These are phyloP conservation scores for Setomelanomma holmii DNA, from an alignment of 2,329 filamentous ascomycete genomes.

Conservation along the genomic window DNA sequence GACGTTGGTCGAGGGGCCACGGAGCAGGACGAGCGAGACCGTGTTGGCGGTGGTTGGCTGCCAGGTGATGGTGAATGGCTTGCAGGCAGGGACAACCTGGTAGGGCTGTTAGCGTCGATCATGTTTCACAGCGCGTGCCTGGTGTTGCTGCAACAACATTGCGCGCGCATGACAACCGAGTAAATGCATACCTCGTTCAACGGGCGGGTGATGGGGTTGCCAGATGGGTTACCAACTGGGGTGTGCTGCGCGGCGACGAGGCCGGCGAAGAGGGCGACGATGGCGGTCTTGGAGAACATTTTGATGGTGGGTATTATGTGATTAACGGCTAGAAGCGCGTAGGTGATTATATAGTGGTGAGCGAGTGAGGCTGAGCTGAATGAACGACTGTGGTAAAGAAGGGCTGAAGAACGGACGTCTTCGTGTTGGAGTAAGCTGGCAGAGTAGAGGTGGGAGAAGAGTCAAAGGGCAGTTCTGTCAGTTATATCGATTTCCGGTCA, in stretches of 20 bases:
- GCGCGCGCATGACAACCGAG: not conserved
- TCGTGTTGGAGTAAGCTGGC: constrained; percentile 9
- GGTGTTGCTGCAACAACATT: constrained; percentile 3
- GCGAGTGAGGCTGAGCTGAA: constrained; percentile 9
- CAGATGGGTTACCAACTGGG: constrained; percentile 45
- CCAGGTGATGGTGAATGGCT: constrained; percentile 67
- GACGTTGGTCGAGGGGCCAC: constrained; percentile 64
- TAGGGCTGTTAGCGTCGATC: constrained; percentile 9
- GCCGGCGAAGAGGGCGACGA: constrained; percentile 60
- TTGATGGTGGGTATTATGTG: constrained; percentile 34
- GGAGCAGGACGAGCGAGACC: constrained; percentile 66
- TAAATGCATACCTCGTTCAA: constrained; percentile 53
- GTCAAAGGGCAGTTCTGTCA: constrained; percentile 10
- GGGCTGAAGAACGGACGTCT: constrained; percentile 38
- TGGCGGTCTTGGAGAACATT: constrained; percentile 47
- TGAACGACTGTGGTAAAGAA: constrained; percentile 24
- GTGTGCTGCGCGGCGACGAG: constrained; percentile 52
- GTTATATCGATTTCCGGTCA: constrained; percentile 34
- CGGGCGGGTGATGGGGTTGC: constrained; percentile 63
- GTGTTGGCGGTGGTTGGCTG: constrained; percentile 55
- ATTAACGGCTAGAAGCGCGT: constrained; percentile 32
- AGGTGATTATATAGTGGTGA: constrained; percentile 22
- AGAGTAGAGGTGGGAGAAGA: constrained; percentile 17
- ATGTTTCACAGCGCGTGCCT: constrained; percentile 1
- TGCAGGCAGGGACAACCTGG: constrained; percentile 61